Base-by-base conservation (phyloP, 768 basidiomycete genomes). In the Tremella fuciformis region DNA sequence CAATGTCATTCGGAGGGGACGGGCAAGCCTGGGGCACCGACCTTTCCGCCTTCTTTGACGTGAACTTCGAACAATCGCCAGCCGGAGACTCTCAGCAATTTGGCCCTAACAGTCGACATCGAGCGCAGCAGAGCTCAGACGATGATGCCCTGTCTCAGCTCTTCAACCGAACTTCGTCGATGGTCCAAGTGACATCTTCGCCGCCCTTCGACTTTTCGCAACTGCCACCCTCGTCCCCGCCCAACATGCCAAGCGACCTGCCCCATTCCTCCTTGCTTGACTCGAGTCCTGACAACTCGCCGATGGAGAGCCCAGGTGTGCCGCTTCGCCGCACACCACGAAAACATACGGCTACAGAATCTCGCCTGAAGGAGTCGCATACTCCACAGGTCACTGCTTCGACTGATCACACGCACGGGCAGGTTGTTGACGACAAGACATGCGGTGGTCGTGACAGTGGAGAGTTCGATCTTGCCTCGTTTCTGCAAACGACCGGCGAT, bases 161-260 rank as follows among this genome's bases (percentile, higher is more conserved):
- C 7, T 65, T 73, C 58, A 57, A 69, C 41, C 54, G 68, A 3
- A 66, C 67, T 25, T 62, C 65, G 8, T 62, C 65, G 2, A 55
- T 47, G 34, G 38, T 50, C 3, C 34, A 42, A 6, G 52, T 50
- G 38, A 63, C 70, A 1, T 55, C 62, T 29, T 49, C 58, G 38
- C 41, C 47, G 2, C 66, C 62, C 44, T 75, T 75, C 57, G 73
- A 75, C 51, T 75, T 70, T 42, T 69, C 67, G 1, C 53, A 62
- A 29, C 53, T 75, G 1, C 73, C 73, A 18, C 71, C 73, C 6
- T 66, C 63, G 13, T 69, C 67, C 0, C 73, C 73, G 19, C 73
- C 73, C 8, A 50, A 65, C 50, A 57, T 61, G 16, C 53, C 34
- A 13, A 37, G 41, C 29, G 58, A 61, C 25, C 49, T 67, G 3